Base-by-base conservation (phyloP, 805 yeast genomes). In the Ogataea methanolica region DNA sequence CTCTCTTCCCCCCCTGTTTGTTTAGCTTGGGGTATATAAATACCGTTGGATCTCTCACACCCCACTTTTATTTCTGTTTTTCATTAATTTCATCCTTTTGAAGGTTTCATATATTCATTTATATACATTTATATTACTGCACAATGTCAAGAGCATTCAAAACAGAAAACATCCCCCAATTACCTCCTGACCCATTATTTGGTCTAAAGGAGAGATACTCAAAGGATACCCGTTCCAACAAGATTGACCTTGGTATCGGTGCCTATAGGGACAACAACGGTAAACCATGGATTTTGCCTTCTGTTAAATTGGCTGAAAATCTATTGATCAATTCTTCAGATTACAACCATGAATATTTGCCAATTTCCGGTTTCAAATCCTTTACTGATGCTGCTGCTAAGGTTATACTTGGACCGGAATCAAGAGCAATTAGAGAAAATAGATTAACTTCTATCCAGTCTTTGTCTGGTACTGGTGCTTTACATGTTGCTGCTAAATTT, bases 261-360 rank as follows among this genome's bases (percentile, higher is more conserved):
- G 92, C 98, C n/a, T 92, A 92, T 74, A 80, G 99, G 66, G 96
- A 90, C 67, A 82, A 87, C 65, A 59, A 68, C 26, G 99, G 98
- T 45, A 81, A 84, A 66, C 97, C 98, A 42, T 90, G 88, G 80
- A 87, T 91, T 48, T 76, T 92, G 56, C 94, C 96, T 19, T 73
- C 88, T 26, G 90, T 88, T 51, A 75, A 74, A 60, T 70, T 75
- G 56, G 96, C 95, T 40, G 96, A 89, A 68, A 65, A 70, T 45
- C 66, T 78, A 58, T 70, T 90, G 49, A 80, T 82, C 35, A 66
- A 71, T 36, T 79, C 82, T 40, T 78, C 81, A 12, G 71, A 63
- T 41, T 83, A 78, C 69, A 87, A 88, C 72, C 97, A 90, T 68
- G 97, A 90, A 68, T 90, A 90, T 68, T 74, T 89, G 52, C 82